These are phyloP conservation scores for Hibiscus syriacus DNA, from an alignment of 345 rosid genomes.

Conservation along the genomic window DNA sequence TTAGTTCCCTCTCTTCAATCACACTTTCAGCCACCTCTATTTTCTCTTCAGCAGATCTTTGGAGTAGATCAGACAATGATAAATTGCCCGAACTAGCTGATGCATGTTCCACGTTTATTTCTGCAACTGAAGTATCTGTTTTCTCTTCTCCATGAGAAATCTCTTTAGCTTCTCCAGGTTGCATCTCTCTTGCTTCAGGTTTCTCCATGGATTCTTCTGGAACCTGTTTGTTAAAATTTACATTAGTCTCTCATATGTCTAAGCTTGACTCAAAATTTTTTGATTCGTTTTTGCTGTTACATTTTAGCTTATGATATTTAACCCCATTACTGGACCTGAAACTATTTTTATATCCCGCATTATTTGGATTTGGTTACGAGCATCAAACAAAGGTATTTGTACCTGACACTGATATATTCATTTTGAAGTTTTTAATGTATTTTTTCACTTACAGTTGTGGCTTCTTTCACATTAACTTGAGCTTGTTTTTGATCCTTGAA, in stretches of 20 bases:
- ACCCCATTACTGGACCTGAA: background rate
- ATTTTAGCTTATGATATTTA: background rate
- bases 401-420: background rate
- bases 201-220: background rate
- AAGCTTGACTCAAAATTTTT: background rate
- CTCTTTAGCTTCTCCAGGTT: constrained; percentile 4
- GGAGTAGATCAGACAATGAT: constrained; percentile 42
- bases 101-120: constrained; percentile 18
- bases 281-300: too few species aligned
- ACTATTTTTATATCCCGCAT: background rate
- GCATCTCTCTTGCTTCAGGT: background rate
- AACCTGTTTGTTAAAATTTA: constrained; percentile 1
- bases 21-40: constrained; percentile 10
- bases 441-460: background rate
- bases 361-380: background rate
- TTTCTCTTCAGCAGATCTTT: constrained; percentile 25
- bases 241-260: background rate
- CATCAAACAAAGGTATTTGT: background rate
- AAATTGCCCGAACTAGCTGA: constrained; percentile 24
- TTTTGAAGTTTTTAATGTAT: background rate
- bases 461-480: background rate
- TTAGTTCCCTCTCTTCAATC: constrained; percentile 22
- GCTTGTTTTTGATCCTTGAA: constrained; percentile 2
- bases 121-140: constrained; percentile 8
- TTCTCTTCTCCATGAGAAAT: constrained; percentile 5